phyloP scores from a whole-genome alignment of 2,329 filamentous ascomycete genomes.

The Emericellopsis cladophorae region DNA sequence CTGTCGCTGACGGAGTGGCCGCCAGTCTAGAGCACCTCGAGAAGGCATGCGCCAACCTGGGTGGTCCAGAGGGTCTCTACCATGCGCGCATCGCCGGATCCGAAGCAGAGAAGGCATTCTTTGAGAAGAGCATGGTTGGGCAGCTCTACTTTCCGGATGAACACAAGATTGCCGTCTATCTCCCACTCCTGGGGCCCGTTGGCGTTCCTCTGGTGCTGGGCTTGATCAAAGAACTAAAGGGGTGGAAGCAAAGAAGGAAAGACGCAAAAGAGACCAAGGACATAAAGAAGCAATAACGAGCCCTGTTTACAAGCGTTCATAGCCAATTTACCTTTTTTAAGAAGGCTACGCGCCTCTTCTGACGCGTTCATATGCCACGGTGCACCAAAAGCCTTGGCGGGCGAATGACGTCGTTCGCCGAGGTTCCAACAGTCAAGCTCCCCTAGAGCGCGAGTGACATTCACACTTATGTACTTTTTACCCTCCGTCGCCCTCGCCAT shows the following conservation, averaged over 20 bases:
- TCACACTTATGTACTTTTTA: not conserved
- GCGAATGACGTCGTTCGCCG: too few relatives aligned
- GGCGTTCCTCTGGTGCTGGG: constrained; percentile 83
- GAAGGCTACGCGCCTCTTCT: too few relatives aligned
- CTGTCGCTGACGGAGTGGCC: constrained; percentile 75
- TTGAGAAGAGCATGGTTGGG: constrained; percentile 97
- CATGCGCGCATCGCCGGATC: constrained; percentile 76
- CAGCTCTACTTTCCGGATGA: constrained; percentile 98
- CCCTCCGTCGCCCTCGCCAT: constrained; percentile 3
- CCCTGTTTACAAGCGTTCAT: too few relatives aligned
- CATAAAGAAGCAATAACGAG: constrained; percentile 20
- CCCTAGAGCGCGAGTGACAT: too few relatives aligned
- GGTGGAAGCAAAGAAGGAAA: constrained; percentile 35
- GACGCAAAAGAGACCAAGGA: constrained; percentile 26
- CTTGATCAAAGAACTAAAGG: constrained; percentile 67
- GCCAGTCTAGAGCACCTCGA: constrained; percentile 69
- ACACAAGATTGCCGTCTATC: constrained; percentile 92
- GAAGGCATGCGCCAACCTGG: constrained; percentile 61
- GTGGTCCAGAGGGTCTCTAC: constrained; percentile 53
- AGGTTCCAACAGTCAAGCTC: too few relatives aligned
- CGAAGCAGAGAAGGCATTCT: constrained; percentile 88
- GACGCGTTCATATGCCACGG: too few relatives aligned
- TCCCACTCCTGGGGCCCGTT: constrained; percentile 81
- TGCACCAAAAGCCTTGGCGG: too few relatives aligned
- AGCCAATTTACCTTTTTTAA: too few relatives aligned